These are phyloP conservation scores for Moesziomyces aphidis DNA, from an alignment of 1,284 basidiomycete genomes.

Conservation along the genomic window DNA sequence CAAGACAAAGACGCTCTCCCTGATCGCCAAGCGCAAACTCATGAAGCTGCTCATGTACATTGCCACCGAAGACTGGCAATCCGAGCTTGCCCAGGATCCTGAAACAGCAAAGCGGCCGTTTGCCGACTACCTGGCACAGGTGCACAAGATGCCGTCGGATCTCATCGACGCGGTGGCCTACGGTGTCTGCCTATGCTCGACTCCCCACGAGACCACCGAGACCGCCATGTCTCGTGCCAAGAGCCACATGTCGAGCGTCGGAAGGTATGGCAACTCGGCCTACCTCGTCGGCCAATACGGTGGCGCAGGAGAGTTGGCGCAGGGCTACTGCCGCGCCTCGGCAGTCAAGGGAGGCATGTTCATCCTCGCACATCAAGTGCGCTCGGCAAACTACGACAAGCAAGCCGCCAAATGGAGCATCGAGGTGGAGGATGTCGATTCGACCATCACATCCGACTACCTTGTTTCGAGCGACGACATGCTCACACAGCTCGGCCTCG, in stretches of 20 bases:
- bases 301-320: slow-evolving; percentile 71
- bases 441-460: slow-evolving; percentile 72
- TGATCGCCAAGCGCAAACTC: slow-evolving; percentile 87
- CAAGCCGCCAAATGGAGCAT: slow-evolving; percentile 42
- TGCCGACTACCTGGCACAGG: slow-evolving; percentile 74
- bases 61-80: slow-evolving; percentile 32
- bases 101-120: slow-evolving; percentile 22
- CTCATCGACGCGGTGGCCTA: slow-evolving; percentile 67
- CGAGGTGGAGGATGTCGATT: slow-evolving; percentile 72
- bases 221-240: slow-evolving; percentile 45
- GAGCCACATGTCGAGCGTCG: slow-evolving; percentile 79
- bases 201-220: slow-evolving; percentile 36
- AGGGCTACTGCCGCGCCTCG: slow-evolving; percentile 61
- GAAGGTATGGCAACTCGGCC: slow-evolving; percentile 88
- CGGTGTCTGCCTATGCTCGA: slow-evolving; percentile 66
- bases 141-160: slow-evolving; percentile 75
- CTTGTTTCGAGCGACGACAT: slow-evolving; percentile 70
- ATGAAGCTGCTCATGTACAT: slow-evolving; percentile 83
- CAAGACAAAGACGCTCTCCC: slow-evolving; percentile 80
- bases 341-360: slow-evolving; percentile 62
- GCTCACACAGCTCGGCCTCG: slow-evolving; percentile 59
- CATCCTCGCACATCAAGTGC: slow-evolving; percentile 48
- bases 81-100: slow-evolving; percentile 12
- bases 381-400: slow-evolving; percentile 4
- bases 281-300: slow-evolving; percentile 96